A percentile compares a stretch with the other conserved stretches of the same genome.
Conservation (phyloP, 768 basidiomycete genomes). For the Russula sp. region DNA sequence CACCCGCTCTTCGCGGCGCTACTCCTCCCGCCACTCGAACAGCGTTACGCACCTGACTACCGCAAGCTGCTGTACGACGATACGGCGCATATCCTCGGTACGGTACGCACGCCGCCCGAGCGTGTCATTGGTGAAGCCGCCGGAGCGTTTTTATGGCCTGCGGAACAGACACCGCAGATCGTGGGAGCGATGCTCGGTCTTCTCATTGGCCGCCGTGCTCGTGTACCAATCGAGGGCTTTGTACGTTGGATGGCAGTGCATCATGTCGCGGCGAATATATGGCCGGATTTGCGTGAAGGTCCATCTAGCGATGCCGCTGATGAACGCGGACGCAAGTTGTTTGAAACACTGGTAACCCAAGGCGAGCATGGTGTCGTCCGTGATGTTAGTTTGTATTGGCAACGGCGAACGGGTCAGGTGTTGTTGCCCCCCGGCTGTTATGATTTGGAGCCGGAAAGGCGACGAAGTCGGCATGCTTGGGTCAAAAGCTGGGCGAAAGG, state of each 20-base stretch:
- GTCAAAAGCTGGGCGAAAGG: conserved; percentile 30
- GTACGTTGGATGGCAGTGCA: conserved; percentile 68
- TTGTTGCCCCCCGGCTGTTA: conserved; percentile 55
- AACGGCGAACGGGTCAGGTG: conserved; percentile 40
- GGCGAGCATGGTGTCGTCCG: conserved; percentile 47
- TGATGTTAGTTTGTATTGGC: conserved; percentile 59
- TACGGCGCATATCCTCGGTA: conserved; percentile 61
- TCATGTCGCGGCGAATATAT: conserved; percentile 72
- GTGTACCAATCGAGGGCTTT: conserved; percentile 50
- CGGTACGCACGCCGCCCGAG: conserved; percentile 50
- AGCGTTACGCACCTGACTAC: conserved; percentile 78
- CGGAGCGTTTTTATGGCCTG: conserved; percentile 66
- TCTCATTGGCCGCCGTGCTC: conserved; percentile 39
- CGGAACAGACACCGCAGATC: conserved; percentile 60
- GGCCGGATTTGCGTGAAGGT: conserved; percentile 53
- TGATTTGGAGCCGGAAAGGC: conserved; percentile 32
- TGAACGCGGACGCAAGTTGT: conserved; percentile 42
- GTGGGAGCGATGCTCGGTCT: conserved; percentile 62
- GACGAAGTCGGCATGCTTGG: conserved; percentile 31
- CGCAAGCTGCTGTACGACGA: conserved; percentile 83
- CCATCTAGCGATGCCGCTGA: conserved; percentile 33
- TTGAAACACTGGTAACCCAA: conserved; percentile 52
- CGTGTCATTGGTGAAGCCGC: conserved; percentile 54
- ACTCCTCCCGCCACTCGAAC: conserved; percentile 71
- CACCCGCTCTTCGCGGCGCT: conserved; percentile 72